Percentiles rank a stretch among this genome's conserved stretches.
These are phyloP conservation scores for Anisogramma anomala DNA, from an alignment of 2,329 filamentous ascomycete species.

Conservation along the genomic window DNA sequence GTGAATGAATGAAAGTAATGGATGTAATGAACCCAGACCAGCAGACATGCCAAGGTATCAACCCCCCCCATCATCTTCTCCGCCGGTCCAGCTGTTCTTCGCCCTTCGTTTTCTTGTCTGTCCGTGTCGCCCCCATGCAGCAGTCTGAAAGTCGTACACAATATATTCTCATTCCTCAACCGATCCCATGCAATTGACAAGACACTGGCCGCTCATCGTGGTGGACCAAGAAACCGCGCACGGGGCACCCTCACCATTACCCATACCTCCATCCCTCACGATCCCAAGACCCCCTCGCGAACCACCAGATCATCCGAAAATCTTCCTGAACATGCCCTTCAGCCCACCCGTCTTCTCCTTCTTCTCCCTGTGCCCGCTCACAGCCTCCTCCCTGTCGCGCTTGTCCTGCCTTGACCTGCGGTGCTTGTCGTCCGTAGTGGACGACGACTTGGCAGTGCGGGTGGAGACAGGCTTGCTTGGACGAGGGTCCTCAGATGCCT, in stretches of 20 bases:
- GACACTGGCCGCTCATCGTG: too few species aligned
- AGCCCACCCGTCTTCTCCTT: constrained; percentile 13
- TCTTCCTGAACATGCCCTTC: constrained; percentile 15
- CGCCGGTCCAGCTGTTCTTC: too few species aligned
- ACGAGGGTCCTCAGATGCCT: constrained; percentile 5
- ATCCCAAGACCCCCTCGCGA: neutral
- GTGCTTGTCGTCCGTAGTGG: constrained; percentile 12
- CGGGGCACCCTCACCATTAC: neutral
- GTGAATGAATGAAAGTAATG: too few species aligned
- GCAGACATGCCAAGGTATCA: too few species aligned
- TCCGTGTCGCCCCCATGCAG: too few species aligned
- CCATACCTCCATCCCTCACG: neutral
- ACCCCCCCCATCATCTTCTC: too few species aligned
- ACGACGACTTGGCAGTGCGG: neutral
- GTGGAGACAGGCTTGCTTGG: neutral
- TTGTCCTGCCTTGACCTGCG: constrained; percentile 12
- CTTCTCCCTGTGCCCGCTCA: constrained; percentile 10
- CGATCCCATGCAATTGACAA: too few species aligned
- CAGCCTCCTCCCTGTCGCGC: constrained; percentile 12
- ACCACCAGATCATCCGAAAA: constrained; percentile 7
- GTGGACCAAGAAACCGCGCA: too few species aligned
- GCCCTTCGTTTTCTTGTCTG: too few species aligned
- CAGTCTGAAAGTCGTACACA: too few species aligned
- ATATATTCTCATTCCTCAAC: too few species aligned
- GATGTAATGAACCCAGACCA: too few species aligned